Evolutionary conservation across 306 rosid species (phyloP), one percentile per base, ranked within the genome.

Genomic region (Calophaca sinica): DNA sequence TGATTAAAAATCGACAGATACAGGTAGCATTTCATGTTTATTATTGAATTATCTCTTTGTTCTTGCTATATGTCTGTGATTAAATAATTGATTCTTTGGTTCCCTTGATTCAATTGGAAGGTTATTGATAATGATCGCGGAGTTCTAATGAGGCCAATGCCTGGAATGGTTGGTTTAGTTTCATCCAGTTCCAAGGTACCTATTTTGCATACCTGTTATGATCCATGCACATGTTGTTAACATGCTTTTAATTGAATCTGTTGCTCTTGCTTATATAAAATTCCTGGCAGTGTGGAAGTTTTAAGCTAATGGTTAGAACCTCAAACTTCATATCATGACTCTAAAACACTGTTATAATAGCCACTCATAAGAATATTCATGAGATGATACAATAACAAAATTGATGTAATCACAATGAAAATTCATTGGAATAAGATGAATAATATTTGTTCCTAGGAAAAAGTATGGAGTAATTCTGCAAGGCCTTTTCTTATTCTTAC

Each of bases 131-230:
- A 94, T 80, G 96, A 92, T 78, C 89, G 96, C 11, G 99, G 99
- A 73, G 85, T 86, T 38, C 92, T 87, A 80, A 94, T 94, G 99
- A 87, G 97, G 89, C 99, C 99, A 61, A 90, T 94, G 96, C 99
- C 97, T 28, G 97, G 97, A 77, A 94, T 92, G 96, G 45, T 92
- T 72, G 98, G 97, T 79, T 86, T 94, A 79, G 74, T 87, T 79
- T 86, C 97, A 52, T 81, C 96, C 61, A 88, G 82, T 74, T 85
- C 96, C 61, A 94, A 94, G 98, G 98, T 94, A 88, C 54, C 5
- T 32, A 53, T 74, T 61, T 66, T 72, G 14, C 62, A 1, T 55
- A 60, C 51, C 39, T 70, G 44, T 4, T 55, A 36, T 53, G 7
- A 26, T 29, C 72, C 58, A 58, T 26, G 33, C 42, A 55, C 69